Evolutionary conservation across 768 basidiomycete species (phyloP), one percentile per base, ranked within the genome.

Genomic region (Pholiota microspora): DNA sequence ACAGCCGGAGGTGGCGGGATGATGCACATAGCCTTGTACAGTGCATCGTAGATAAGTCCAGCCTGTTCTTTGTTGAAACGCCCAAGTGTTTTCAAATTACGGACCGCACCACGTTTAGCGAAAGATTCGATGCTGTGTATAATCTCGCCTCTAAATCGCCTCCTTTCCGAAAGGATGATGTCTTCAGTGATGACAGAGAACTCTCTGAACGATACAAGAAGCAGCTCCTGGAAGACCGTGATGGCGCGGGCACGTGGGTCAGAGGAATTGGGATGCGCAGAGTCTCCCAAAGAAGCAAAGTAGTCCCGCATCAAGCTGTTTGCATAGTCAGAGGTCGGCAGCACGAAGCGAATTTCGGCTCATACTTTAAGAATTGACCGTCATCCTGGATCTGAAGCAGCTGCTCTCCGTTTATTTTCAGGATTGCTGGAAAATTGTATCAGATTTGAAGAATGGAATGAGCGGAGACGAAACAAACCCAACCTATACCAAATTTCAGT

Each of bases 121-220:
- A 98, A 99, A 2, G 82, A 83, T 73, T 99, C 97, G 58, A 99
- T 94, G 62, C 84, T 91, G 65, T 92, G 85, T 34, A 97, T 85
- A 57, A 99, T 89, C 64, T 98, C 94, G 29, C 85, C 82, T 45
- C 96, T 82, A 75, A 90, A 93, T 45, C 87, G 83, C 58, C 83
- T 82, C 21, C 97, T 86, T 70, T 99, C 97, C 10, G 82, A 77
- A 13, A 83, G 81, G 62, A 99, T 98, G 15, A 89, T 89, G 8
- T 98, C 97, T 62, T 98, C 96, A 0, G 94, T 94, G 69, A 99
- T 97, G 58, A 94, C 81, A 3, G 92, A 89, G 68, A 99, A 98
- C 67, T 99, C 97, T 53, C 97, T 84, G 83, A 99, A 99, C 2
- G 97, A 96, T 52, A 99, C 88, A 6, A 98, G 85, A 36, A 98